These are phyloP conservation scores for Gossypium bickii DNA, from an alignment of 345 rosid genomes.

Conservation along the genomic window DNA sequence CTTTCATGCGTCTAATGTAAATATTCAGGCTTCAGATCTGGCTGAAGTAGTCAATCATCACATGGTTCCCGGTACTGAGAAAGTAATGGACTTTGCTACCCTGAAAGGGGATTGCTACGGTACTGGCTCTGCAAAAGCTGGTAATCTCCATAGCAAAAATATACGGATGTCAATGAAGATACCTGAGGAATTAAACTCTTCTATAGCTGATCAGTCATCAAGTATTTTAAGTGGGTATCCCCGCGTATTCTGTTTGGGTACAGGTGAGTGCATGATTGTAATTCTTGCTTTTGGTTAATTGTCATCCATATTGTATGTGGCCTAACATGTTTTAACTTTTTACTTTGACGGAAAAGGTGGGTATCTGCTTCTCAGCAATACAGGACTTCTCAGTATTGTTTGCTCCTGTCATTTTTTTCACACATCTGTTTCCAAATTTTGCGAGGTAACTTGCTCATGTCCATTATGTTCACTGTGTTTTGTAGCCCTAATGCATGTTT, in stretches of 20 bases:
- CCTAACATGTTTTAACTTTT: slow-evolving; percentile 8
- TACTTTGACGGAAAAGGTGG: slow-evolving; percentile 34
- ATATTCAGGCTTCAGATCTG: slow-evolving; percentile 21
- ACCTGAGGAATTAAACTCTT: slow-evolving; percentile 19
- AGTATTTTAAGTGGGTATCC: slow-evolving; percentile 25
- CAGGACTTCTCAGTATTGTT: slow-evolving; percentile 41
- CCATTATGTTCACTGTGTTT: neutral
- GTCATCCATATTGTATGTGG: neutral
- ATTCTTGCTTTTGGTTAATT: neutral
- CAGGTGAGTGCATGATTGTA: slow-evolving; percentile 33
- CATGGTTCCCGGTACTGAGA: slow-evolving; percentile 24
- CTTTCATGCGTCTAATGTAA: slow-evolving; percentile 18
- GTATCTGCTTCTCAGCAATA: slow-evolving; percentile 47
- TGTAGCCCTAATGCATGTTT: neutral
- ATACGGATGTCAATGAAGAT: slow-evolving; percentile 15
- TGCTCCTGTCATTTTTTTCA: slow-evolving; percentile 48
- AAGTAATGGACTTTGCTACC: slow-evolving; percentile 20
- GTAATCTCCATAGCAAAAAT: slow-evolving; percentile 18
- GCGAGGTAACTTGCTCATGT: slow-evolving; percentile 38
- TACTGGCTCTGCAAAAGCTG: slow-evolving; percentile 13
- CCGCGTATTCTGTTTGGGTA: slow-evolving; percentile 37
- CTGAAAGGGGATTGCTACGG: slow-evolving; percentile 18
- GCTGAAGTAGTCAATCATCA: slow-evolving; percentile 22
- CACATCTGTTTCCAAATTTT: slow-evolving; percentile 48
- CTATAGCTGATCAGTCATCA: slow-evolving; percentile 22